These are phyloP conservation scores for Neurospora cerealis DNA, from an alignment of 495 filamentous ascomycete species.

Conservation along the genomic window DNA sequence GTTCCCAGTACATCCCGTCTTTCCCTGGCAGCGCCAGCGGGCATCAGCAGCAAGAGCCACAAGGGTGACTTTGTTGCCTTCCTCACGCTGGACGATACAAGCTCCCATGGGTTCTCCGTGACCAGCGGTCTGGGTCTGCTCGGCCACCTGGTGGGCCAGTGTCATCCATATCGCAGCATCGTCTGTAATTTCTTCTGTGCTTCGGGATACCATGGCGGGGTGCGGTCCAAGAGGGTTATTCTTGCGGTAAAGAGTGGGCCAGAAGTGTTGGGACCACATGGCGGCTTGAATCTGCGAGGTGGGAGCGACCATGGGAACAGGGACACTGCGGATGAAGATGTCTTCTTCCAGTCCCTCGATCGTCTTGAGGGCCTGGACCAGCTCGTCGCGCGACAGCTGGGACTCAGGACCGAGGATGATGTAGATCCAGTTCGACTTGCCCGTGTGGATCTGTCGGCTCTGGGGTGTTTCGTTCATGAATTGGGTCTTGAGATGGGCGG, in stretches of 20 bases:
- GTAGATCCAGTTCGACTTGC: constrained; percentile 38
- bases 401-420: constrained; percentile 35
- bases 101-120: constrained; percentile 66
- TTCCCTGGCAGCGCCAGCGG: constrained; percentile 49
- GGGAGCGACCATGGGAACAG: constrained; percentile 66
- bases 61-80: constrained; percentile 30
- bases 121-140: constrained; percentile 42
- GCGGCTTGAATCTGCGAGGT: constrained; percentile 65
- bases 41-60: constrained; percentile 72
- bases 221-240: constrained; percentile 70
- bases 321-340: constrained; percentile 41
- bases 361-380: constrained; percentile 21
- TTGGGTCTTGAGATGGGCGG: constrained; percentile 36
- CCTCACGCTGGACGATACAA: constrained; percentile 60
- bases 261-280: constrained; percentile 65
- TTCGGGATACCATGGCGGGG: constrained; percentile 46
- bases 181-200: constrained; percentile 46
- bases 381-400: constrained; percentile 29
- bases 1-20: constrained; percentile 45
- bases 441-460: constrained; percentile 34
- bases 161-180: constrained; percentile 53
- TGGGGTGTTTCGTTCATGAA: constrained; percentile 37
- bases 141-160: constrained; percentile 55
- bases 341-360: constrained; percentile 32
- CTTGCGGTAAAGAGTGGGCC: constrained; percentile 83